phyloP scores from a whole-genome alignment of 108 stramenopile genomes.

The Cyclotella baltica region DNA sequence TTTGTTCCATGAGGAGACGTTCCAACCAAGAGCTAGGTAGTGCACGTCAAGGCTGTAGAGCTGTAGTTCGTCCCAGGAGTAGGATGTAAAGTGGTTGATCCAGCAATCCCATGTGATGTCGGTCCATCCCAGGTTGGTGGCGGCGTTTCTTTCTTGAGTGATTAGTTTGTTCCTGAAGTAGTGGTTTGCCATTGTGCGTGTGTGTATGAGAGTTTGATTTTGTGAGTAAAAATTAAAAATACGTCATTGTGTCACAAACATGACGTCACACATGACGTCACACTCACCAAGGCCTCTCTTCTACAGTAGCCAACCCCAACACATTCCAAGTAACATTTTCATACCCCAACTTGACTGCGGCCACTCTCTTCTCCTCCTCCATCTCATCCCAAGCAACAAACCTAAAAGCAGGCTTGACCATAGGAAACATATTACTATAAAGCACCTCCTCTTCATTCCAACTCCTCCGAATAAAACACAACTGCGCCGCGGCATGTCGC shows the following conservation, averaged over 20 bases:
- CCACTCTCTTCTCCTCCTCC: constrained; percentile 11
- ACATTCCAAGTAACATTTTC: constrained; percentile 46
- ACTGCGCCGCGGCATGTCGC: constrained; percentile 32
- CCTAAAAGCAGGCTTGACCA: constrained; percentile 31
- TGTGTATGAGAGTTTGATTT: too few relatives aligned
- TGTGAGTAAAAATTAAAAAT: neutral
- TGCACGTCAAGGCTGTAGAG: constrained; percentile 26
- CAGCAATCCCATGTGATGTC: constrained; percentile 56
- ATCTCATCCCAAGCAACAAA: constrained; percentile 37
- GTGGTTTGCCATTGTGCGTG: neutral
- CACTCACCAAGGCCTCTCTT: constrained; percentile 26
- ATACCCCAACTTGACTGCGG: constrained; percentile 27
- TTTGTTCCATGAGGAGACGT: constrained; percentile 35
- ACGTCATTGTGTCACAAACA: neutral
- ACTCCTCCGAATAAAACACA: constrained; percentile 36
- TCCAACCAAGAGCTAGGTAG: constrained; percentile 32
- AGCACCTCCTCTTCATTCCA: constrained; percentile 37
- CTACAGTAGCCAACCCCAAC: constrained; percentile 25
- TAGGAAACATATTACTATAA: constrained; percentile 16
- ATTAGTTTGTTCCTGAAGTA: constrained; percentile 16
- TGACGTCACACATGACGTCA: neutral
- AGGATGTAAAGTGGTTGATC: constrained; percentile 41
- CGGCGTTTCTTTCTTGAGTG: neutral
- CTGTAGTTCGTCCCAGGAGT: constrained; percentile 32
- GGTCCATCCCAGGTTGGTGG: constrained; percentile 30